Percentiles rank a stretch among this genome's conserved stretches.
phyloP scores from a whole-genome alignment of 2,329 filamentous ascomycete genomes.

The Apiospora malaysiana region DNA sequence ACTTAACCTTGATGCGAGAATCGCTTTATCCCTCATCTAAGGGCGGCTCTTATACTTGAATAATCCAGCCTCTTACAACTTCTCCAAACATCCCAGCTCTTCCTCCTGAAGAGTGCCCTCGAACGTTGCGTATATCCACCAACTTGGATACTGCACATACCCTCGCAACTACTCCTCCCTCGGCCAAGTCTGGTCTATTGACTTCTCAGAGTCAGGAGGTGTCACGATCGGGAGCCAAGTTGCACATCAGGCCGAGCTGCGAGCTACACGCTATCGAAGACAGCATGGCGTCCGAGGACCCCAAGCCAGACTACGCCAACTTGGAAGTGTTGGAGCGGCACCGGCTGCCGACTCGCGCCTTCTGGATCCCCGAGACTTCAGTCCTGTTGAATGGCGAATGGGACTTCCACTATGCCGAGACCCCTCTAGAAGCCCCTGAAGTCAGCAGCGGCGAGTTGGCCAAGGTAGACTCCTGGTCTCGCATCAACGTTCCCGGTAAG shows the following conservation, averaged over 20 bases:
- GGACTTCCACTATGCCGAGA: slow-evolving; percentile 59
- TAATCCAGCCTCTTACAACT: not conserved
- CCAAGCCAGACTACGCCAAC: slow-evolving; percentile 55
- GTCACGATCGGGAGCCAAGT: not conserved
- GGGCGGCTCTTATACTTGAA: not conserved
- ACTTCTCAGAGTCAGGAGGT: not conserved
- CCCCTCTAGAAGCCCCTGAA: slow-evolving; percentile 52
- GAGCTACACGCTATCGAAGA: no score
- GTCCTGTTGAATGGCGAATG: slow-evolving; percentile 61
- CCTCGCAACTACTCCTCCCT: not conserved
- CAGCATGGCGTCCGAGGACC: slow-evolving; percentile 24
- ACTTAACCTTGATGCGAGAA: not conserved
- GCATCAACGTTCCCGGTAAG: slow-evolving; percentile 63
- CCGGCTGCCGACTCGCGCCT: slow-evolving; percentile 57
- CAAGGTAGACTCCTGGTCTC: slow-evolving; percentile 48
- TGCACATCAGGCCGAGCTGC: not conserved
- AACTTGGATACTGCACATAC: not conserved
- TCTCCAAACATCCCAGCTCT: not conserved
- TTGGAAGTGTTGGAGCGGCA: slow-evolving; percentile 59
- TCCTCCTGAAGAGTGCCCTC: not conserved
- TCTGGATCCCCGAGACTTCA: slow-evolving; percentile 54
- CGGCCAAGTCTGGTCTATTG: not conserved
- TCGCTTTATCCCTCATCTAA: not conserved
- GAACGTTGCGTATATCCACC: not conserved
- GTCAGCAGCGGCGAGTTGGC: slow-evolving; percentile 28